Evolutionary conservation across 2,329 filamentous ascomycete genomes (phyloP).

Genomic region (Dactylellina drechsleri): DNA sequence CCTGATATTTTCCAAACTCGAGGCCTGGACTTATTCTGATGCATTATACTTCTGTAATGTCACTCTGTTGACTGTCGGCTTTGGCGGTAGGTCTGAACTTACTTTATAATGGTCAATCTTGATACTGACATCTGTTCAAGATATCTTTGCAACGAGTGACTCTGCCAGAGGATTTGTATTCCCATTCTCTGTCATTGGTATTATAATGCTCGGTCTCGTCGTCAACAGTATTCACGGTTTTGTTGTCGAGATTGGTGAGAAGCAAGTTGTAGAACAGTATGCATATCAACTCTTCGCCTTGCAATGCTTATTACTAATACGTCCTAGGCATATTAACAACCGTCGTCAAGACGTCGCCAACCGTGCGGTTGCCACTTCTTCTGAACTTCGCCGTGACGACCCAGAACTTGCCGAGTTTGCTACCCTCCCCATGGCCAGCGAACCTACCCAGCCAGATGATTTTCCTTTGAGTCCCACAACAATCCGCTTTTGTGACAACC

Average conservation of each 20-base stretch:
- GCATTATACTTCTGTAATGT: conserved; percentile 82
- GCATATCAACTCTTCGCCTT: neutral
- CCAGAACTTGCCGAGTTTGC: conserved; percentile 29
- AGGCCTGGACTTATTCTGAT: conserved; percentile 80
- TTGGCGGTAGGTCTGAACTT: conserved; percentile 44
- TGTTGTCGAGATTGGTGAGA: conserved; percentile 56
- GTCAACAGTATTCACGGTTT: conserved; percentile 77
- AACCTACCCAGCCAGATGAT: neutral
- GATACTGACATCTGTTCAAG: conserved; percentile 11
- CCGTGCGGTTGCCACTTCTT: conserved; percentile 41
- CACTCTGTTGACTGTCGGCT: conserved; percentile 57
- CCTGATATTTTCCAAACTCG: conserved; percentile 76
- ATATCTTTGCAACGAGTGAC: conserved; percentile 57
- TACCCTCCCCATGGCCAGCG: no score
- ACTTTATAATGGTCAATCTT: neutral
- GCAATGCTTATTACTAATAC: neutral
- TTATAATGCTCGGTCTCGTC: conserved; percentile 85
- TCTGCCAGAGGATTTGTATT: conserved; percentile 77
- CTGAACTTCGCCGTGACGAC: conserved; percentile 38
- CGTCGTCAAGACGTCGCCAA: conserved; percentile 41
- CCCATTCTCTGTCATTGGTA: conserved; percentile 83
- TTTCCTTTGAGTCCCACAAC: conserved; percentile 5
- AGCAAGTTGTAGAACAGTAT: conserved; percentile 52
- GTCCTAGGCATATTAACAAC: conserved; percentile 32
- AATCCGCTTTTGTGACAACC: neutral